These are phyloP conservation scores for Yamadazyma philogaea DNA, from an alignment of 805 yeast species.

Conservation along the genomic window DNA sequence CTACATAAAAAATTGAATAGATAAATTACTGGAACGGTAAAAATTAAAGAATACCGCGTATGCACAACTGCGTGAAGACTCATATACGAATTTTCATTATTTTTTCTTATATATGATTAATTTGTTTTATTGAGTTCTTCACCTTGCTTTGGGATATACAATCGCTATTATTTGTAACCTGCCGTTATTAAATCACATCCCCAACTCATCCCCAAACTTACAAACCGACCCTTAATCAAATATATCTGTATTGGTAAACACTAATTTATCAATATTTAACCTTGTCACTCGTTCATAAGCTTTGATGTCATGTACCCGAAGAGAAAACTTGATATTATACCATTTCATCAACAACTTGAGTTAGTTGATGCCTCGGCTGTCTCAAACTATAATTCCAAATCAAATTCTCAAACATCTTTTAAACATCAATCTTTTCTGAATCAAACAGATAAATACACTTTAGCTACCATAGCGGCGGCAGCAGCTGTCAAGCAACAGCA, in stretches of 20 bases:
- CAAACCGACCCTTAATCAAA: no score
- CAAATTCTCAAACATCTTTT: not conserved
- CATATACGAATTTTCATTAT: constrained; percentile 1
- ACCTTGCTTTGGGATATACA: not conserved
- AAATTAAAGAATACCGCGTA: constrained; percentile 6
- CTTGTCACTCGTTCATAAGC: constrained; percentile 7
- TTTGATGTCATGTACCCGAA: constrained; percentile 19
- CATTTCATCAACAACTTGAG: constrained; percentile 30
- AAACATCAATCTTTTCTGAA: constrained; percentile 9
- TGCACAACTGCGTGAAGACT: constrained; percentile 6
- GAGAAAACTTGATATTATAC: constrained; percentile 23
- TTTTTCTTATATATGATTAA: not conserved
- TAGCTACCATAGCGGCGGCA: constrained; percentile 31
- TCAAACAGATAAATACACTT: constrained; percentile 21
- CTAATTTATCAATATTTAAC: not conserved
- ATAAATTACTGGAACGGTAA: not conserved
- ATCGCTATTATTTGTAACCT: not conserved
- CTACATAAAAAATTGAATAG: not conserved
- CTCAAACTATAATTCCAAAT: constrained; percentile 1
- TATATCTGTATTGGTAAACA: not conserved
- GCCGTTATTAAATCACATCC: not conserved
- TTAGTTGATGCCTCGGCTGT: constrained; percentile 16
- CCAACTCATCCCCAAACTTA: no score
- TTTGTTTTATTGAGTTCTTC: not conserved
- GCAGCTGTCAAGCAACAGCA: constrained; percentile 31